Evolutionary conservation across 495 filamentous ascomycete genomes (phyloP).

Genomic region (Aspergillus ostianus): DNA sequence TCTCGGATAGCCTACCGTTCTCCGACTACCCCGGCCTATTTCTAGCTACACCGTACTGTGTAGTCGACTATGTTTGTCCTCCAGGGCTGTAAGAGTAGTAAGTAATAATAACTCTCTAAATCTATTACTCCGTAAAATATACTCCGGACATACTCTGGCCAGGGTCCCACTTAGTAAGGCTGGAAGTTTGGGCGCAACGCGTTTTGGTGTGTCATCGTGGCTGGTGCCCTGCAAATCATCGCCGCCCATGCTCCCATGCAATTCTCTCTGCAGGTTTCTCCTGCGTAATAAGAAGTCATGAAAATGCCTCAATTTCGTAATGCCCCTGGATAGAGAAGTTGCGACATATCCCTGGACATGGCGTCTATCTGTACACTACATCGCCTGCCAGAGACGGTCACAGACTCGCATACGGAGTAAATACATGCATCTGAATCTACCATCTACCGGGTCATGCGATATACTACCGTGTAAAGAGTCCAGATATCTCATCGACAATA

Average conservation of each 20-base stretch:
- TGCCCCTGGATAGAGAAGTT: neutral
- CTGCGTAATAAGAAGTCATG: constrained; percentile 18
- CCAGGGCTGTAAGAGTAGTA: no score
- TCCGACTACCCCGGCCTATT: no score
- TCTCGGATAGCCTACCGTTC: no score
- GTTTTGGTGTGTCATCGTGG: constrained; percentile 30
- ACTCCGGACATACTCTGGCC: neutral
- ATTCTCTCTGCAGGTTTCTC: constrained; percentile 12
- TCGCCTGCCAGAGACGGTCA: no score
- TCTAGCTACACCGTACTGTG: no score
- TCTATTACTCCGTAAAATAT: neutral
- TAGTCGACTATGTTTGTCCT: no score
- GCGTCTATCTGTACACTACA: no score
- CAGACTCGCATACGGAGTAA: no score
- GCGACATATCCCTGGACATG: neutral
- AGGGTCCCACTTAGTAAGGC: constrained; percentile 21
- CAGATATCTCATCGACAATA: no score
- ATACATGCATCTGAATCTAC: neutral
- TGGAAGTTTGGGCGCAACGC: constrained; percentile 15
- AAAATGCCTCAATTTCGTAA: constrained; percentile 25
- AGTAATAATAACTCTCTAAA: neutral
- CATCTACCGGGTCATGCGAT: neutral
- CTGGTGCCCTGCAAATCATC: constrained; percentile 27
- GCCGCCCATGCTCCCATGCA: constrained; percentile 11
- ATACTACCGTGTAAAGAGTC: neutral